These are phyloP conservation scores for Apophysomyces sp. DNA, from an alignment of 371 early-diverging fungal genomes.

Conservation along the genomic window DNA sequence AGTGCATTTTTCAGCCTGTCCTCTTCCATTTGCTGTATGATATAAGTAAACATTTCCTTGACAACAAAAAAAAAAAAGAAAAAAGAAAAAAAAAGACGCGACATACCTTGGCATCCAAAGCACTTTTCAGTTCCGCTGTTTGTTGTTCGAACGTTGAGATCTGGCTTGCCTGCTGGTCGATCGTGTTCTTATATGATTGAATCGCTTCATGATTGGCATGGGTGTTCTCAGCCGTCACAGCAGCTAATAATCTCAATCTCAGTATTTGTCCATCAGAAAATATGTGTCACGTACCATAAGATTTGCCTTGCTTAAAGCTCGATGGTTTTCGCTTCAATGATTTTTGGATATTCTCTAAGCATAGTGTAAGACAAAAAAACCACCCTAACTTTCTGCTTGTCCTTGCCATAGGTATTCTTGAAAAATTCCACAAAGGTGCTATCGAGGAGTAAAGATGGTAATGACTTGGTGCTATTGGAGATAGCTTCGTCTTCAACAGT, in stretches of 20 bases:
- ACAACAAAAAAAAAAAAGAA: no score
- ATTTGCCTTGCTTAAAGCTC: constrained; percentile 15
- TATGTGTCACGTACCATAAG: constrained; percentile 5
- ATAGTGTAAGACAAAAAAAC: background rate
- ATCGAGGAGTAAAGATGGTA: constrained; percentile 72
- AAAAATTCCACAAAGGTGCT: constrained; percentile 81
- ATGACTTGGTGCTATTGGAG: constrained; percentile 40
- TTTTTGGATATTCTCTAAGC: constrained; percentile 34
- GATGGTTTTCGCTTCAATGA: constrained; percentile 42
- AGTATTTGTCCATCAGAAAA: background rate
- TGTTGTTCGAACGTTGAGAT: constrained; percentile 24
- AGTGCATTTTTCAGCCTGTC: background rate
- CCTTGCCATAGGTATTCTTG: constrained; percentile 72
- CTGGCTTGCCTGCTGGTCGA: constrained; percentile 45
- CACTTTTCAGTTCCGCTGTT: constrained; percentile 20
- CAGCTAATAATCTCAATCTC: constrained; percentile 5
- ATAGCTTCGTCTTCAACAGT: constrained; percentile 44
- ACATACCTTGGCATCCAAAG: constrained; percentile 24
- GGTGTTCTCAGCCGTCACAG: constrained; percentile 15
- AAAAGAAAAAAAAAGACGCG: background rate
- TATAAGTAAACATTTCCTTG: background rate
- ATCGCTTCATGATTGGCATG: constrained; percentile 30
- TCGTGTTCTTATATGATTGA: constrained; percentile 43
- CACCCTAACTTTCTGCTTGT: background rate
- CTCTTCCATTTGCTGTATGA: constrained; percentile 4